Percentiles rank a stretch among this genome's conserved stretches.
Evolutionary conservation across 2,329 filamentous ascomycete species (phyloP).

Genomic region (Tolypocladium sp.): DNA sequence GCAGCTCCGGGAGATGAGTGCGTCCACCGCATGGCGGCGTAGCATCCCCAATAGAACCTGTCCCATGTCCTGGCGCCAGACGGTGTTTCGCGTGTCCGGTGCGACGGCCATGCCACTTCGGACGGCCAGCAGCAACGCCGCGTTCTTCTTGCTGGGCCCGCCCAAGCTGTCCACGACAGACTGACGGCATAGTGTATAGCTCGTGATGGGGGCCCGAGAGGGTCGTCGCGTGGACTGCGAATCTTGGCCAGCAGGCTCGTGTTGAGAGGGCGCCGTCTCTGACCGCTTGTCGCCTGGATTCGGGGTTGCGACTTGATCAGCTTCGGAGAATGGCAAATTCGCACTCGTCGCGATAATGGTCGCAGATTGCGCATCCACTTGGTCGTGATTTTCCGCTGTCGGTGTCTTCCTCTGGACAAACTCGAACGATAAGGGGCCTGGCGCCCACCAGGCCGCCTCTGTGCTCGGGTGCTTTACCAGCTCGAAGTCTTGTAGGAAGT

Average conservation of each 20-base stretch:
- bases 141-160: conserved; percentile 6
- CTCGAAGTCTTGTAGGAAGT: conserved; percentile 55
- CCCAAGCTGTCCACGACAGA: conserved; percentile 16
- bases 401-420: conserved; percentile 10
- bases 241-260: neutral
- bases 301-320: neutral
- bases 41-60: conserved; percentile 40
- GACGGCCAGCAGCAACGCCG: conserved; percentile 7
- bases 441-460: conserved; percentile 45
- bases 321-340: neutral
- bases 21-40: conserved; percentile 34
- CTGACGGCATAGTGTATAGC: conserved; percentile 20
- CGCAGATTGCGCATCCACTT: neutral
- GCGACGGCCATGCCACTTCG: conserved; percentile 18
- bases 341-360: neutral
- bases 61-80: conserved; percentile 45
- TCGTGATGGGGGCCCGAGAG: conserved; percentile 12
- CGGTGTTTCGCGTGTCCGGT: conserved; percentile 2
- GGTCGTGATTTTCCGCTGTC: neutral
- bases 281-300: neutral
- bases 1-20: conserved; percentile 24
- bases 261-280: neutral
- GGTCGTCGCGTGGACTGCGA: neutral
- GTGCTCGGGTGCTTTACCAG: conserved; percentile 46
- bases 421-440: conserved; percentile 29